Evolutionary conservation across 2,329 filamentous ascomycete genomes (phyloP), one percentile per base, ranked within the genome.

Genomic region (Xylariaceae sp.): DNA sequence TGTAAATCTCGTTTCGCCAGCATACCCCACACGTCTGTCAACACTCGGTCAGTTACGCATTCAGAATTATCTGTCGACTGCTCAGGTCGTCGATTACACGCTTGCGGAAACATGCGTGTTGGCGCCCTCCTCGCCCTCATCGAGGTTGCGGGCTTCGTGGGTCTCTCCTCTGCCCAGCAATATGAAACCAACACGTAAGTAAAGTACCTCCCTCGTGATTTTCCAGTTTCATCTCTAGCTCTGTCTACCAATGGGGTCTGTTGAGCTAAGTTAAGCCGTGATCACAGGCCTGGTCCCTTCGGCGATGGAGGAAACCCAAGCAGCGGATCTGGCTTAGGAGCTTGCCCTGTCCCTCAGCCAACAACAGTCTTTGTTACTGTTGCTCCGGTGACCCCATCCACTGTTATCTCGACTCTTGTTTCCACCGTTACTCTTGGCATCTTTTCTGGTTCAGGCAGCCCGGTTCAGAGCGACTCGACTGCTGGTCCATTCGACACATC

Each of bases 311-410:
- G 50, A 11, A 62, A 45, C 47, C 56, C 62, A 6, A 35, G 11
- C 23, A 57, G 35, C 47, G 64, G 57, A 50, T 56, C 64, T 56
- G 63, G 65, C 39, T 66, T 54, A 49, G 62, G 71, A 52, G 78
- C 74, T 23, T 82, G 80, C 64, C 70, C 74, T 61, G 60, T 72
- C 47, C 66, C 73, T 59, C 68, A 69, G 6, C 76, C 75, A 41
- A 75, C 73, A 41, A 82, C 80, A 45, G 73, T 82, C 61, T 78
- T 80, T 64, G 69, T 82, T 63, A 81, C 80, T 39, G 71, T 81
- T 53, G 73, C 72, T 55, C 73, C 75, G 11, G 68, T 71, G 58
- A 68, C 65, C 50, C 62, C 72, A 4, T 65, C 69, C 23, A 67
- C 67, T 52, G 64, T 68, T 51, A 37, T 69, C 11, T 72, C 72